Base-by-base conservation (phyloP, 2,329 filamentous ascomycete species). In the Beauveria brongniartii region DNA sequence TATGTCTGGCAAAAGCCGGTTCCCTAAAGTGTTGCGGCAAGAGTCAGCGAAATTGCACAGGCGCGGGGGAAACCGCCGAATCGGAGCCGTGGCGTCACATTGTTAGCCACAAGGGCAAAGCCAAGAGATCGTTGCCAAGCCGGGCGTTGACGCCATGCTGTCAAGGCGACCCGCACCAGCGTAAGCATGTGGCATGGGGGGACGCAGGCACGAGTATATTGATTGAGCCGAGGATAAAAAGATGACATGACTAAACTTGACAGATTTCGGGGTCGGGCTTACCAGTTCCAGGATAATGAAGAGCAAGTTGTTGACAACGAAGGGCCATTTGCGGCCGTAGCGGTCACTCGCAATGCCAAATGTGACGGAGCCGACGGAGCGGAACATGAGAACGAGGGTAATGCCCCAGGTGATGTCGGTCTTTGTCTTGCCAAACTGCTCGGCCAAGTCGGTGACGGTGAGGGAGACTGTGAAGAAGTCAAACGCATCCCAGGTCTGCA, bases 231-330 rank as follows among this genome's bases (percentile, higher is more conserved):
- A 12, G 14, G 7, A 51, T 16, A 44, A 37, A 30, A 40, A 46
- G 22, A 6, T 40, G 40, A 40, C 40, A 48, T 46, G 44, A 53
- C 28, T 52, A 30, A 43, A 12, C 20, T 43, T 24, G 30, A 37
- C 28, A 20, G 20, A 28, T 26, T 30, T 8, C 9, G 52, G 52
- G 28, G 26, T 16, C 40, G 14, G 34, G 48, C 77, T 74, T 68
- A 87, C 87, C 67, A 92, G 78, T 71, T 92, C 88, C 10, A 92
- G 78, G 6, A 86, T 71, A 43, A 90, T 87, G 62, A 92, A 85
- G 22, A 92, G 77, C 24, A 90, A 63, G 73, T 91, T 89, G 74
- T 92, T 92, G 62, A 88, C 69, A 16, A 92, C 80, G 75, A 92
- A 91, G 1, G 88, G 88, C 86, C 88, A 90, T 69, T 83, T 84